These are phyloP conservation scores for Phialophora chinensis DNA, from an alignment of 2,329 filamentous ascomycete genomes.

Conservation along the genomic window DNA sequence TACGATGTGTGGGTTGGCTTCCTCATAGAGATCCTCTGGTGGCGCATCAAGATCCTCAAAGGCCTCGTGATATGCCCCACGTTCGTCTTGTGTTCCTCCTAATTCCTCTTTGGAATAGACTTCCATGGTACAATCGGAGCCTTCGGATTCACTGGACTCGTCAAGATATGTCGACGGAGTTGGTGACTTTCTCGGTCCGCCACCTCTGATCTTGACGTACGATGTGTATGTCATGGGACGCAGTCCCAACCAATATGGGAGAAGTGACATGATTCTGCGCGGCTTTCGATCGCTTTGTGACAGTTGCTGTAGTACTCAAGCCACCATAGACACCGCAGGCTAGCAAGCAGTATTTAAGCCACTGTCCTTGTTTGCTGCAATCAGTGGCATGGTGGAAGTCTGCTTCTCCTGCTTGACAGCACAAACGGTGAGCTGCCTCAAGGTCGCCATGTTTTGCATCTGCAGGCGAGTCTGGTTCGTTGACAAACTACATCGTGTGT, in stretches of 20 bases:
- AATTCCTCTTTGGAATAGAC: background rate
- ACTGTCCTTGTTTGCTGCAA: constrained; percentile 2
- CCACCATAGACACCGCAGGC: background rate
- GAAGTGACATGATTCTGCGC: constrained; percentile 3
- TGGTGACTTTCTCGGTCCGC: background rate
- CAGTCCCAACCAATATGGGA: constrained; percentile 18
- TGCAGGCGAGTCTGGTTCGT: background rate
- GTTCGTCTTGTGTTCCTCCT: background rate
- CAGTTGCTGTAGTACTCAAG: background rate
- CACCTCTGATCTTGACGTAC: background rate
- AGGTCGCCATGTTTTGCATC: background rate
- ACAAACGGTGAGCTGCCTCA: background rate
- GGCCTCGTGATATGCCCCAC: background rate
- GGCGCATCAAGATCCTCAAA: background rate
- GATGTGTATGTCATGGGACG: constrained; percentile 1
- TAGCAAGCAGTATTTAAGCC: constrained; percentile 1
- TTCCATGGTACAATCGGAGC: background rate
- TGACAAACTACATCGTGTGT: background rate
- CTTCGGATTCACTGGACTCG: background rate
- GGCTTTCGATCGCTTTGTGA: background rate
- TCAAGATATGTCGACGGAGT: constrained; percentile 8
- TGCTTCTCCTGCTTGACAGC: background rate
- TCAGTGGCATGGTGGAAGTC: background rate
- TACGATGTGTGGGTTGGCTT: background rate
- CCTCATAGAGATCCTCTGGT: background rate